A percentile compares a stretch with the other conserved stretches of the same genome.
Conservation (phyloP, 768 basidiomycete genomes). For the Amanita inopinata region DNA sequence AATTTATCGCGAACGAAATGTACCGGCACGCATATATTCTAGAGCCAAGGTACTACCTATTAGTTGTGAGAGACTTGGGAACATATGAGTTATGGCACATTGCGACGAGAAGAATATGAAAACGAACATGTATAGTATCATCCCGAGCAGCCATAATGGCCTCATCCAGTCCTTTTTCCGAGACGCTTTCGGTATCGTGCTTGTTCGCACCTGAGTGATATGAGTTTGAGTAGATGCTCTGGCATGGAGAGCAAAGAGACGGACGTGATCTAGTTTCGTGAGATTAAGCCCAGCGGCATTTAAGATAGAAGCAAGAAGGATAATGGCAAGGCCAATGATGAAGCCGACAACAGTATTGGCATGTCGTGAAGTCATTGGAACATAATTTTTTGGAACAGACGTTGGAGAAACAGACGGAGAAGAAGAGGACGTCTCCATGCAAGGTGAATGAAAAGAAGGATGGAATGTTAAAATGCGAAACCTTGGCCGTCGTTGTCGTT, state of each 20-base stretch:
- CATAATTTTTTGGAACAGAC: neutral
- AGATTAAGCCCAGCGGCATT: conserved; percentile 92
- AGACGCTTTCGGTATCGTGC: conserved; percentile 63
- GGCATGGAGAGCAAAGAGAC: conserved; percentile 17
- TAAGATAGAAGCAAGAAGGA: conserved; percentile 74
- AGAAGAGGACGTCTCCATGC: neutral
- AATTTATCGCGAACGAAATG: conserved; percentile 12
- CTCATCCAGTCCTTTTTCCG: conserved; percentile 72
- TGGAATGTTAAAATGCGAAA: too few relatives aligned
- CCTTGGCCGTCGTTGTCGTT: too few relatives aligned
- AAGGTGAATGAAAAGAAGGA: too few relatives aligned
- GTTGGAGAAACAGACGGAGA: neutral
- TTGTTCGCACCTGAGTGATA: conserved; percentile 52
- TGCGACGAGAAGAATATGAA: neutral
- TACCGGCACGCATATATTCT: conserved; percentile 81
- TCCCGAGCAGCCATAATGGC: conserved; percentile 85
- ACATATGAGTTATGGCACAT: conserved; percentile 5
- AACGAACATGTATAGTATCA: conserved; percentile 71
- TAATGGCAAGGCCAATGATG: conserved; percentile 79
- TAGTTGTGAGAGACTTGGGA: conserved; percentile 63
- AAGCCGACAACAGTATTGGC: conserved; percentile 57
- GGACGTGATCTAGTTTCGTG: conserved; percentile 86
- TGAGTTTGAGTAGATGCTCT: neutral
- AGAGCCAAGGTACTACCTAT: conserved; percentile 82
- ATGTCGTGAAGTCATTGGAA: conserved; percentile 7